These are phyloP conservation scores for Fusarium papillatum DNA, from an alignment of 2,329 filamentous ascomycete genomes.

Conservation along the genomic window DNA sequence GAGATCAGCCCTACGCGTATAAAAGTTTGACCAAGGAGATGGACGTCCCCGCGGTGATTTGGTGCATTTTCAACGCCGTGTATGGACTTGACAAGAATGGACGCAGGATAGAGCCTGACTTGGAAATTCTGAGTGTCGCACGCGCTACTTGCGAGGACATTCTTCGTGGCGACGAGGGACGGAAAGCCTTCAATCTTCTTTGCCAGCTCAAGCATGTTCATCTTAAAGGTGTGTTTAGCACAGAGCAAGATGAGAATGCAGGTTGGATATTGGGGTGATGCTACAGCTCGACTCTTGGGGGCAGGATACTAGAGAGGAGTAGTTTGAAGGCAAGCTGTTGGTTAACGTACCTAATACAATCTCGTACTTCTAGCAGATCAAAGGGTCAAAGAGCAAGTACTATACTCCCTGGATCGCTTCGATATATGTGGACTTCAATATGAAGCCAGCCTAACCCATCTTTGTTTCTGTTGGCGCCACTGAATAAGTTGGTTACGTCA, in stretches of 20 bases:
- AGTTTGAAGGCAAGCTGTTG: background rate
- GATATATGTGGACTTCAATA: background rate
- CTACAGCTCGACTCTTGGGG: background rate
- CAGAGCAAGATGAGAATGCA: background rate
- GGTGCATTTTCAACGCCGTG: background rate
- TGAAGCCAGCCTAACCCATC: background rate
- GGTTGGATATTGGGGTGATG: background rate
- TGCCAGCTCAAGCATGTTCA: background rate
- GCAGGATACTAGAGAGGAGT: background rate
- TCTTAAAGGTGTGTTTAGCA: background rate
- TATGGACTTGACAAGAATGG: background rate
- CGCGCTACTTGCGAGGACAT: background rate
- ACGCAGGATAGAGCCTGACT: background rate
- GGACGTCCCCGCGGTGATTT: background rate
- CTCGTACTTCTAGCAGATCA: background rate
- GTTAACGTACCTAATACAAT: background rate
- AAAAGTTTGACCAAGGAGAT: background rate
- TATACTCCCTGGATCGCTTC: background rate
- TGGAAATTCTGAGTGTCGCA: background rate
- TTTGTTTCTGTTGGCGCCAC: background rate
- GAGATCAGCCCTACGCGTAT: background rate
- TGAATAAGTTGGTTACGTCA: background rate
- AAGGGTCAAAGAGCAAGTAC: background rate
- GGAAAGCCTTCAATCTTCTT: background rate
- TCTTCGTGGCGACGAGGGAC: background rate